Base-by-base conservation (phyloP, 768 basidiomycete genomes). In the Cubamyces lactineus region DNA sequence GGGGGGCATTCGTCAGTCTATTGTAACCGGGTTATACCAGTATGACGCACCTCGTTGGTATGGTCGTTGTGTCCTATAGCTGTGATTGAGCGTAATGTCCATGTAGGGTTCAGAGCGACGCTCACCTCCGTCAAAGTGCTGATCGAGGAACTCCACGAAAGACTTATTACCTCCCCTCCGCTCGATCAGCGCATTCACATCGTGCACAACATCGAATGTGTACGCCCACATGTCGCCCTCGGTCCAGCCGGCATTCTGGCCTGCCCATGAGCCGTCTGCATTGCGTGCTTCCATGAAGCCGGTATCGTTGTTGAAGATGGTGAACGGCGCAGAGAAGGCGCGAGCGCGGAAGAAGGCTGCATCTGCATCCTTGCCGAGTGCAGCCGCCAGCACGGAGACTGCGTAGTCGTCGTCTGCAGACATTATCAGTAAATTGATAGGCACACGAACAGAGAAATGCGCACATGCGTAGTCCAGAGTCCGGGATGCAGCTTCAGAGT, bases 241-340 rank as follows among this genome's bases (percentile, higher is more conserved):
- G 0, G 92, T 94, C 88, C 90, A 94, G 0, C 92, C 92, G 13
- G 74, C 79, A 62, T 84, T 80, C 34, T 67, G 64, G 9, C 92
- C 89, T 3, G 91, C 91, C 87, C 87, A 92, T 12, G 78, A 73
- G 0, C 91, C 91, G 67, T 83, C 80, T 15, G 79, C 78, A 57
- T 88, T 86, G 49, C 87, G 80, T 0, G 90, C 91, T 68, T 93
- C 90, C 88, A 94, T 92, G 70, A 93, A 93, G 1, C 88, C 88
- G 0, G 87, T 91, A 1, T 75, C 76, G 13, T 77, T 55, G 67
- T 93, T 94, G 77, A 82, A 94, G 13, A 94, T 73, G 0, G 80
- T 82, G 70, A 86, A 87, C 0, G 89, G 85, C 11, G 77, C 79
- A 2, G 73, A 72, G 70, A 82, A 75, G 0, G 88, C 79, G 11